Conservation (phyloP, 768 basidiomycete species). For the Hericium alpestre region DNA sequence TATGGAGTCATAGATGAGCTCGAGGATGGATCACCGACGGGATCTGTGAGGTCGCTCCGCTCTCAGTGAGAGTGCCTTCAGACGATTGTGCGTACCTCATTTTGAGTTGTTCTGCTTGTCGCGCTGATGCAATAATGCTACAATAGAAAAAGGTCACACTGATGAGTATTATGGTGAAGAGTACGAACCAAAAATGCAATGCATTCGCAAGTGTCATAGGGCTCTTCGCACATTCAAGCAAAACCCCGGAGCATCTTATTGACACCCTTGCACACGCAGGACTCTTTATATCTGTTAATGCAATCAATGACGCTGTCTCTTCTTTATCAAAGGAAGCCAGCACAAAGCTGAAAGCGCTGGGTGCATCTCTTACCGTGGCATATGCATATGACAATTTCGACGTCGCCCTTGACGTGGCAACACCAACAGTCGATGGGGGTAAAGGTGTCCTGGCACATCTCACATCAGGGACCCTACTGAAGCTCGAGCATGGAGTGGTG, state of each 20-base stretch:
- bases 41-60: neutral
- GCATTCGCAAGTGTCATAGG: constrained; percentile 15
- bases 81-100: neutral
- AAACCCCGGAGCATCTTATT: neutral
- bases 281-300: neutral
- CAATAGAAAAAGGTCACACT: neutral
- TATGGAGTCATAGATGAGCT: neutral
- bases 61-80: neutral
- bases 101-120: too few relatives aligned
- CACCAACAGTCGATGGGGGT: neutral
- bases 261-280: neutral
- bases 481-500: constrained; percentile 14
- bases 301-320: neutral
- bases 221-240: constrained; percentile 11
- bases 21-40: neutral
- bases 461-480: constrained; percentile 24
- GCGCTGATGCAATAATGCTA: neutral
- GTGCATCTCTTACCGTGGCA: neutral
- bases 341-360: neutral
- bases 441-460: neutral
- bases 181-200: constrained; percentile 15
- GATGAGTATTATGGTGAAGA: constrained; percentile 8
- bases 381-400: neutral
- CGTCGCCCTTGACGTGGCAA: neutral
- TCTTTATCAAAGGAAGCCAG: neutral